Evolutionary conservation across 352 stramenopile species (phyloP).

Genomic region (Plasmopara muralis): DNA sequence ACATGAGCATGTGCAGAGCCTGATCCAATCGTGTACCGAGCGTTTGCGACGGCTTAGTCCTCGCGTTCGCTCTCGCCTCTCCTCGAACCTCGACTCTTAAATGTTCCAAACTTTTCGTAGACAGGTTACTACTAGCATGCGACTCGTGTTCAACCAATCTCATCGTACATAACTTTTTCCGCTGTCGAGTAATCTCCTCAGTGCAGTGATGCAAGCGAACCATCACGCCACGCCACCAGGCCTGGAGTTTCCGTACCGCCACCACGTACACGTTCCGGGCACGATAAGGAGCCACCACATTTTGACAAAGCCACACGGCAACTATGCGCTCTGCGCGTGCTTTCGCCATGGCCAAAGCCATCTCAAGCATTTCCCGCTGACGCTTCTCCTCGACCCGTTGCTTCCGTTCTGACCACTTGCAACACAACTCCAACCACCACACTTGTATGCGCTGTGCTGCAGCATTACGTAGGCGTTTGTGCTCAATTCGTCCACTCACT

Average conservation of each 20-base stretch:
- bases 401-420: conserved; percentile 28
- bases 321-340: conserved; percentile 19
- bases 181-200: conserved; percentile 34
- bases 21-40: conserved; percentile 56
- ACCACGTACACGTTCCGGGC: conserved; percentile 18
- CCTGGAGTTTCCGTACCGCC: conserved; percentile 38
- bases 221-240: conserved; percentile 63
- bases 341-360: conserved; percentile 21
- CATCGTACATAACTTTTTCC: conserved; percentile 53
- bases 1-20: conserved; percentile 64
- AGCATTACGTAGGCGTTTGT: conserved; percentile 9
- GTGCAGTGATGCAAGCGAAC: conserved; percentile 47
- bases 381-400: conserved; percentile 20
- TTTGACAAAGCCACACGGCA: conserved; percentile 21
- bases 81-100: conserved; percentile 17
- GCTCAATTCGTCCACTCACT: conserved; percentile 22
- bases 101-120: conserved; percentile 7
- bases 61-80: conserved; percentile 10
- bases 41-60: conserved; percentile 39
- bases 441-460: conserved; percentile 27
- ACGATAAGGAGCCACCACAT: conserved; percentile 23
- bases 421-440: conserved; percentile 38
- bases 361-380: conserved; percentile 19
- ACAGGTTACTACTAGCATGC: not conserved
- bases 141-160: conserved; percentile 28